Percentiles rank a stretch among this genome's conserved stretches.
Conservation (phyloP, 1,284 basidiomycete species). For the Takashimella tepidaria region DNA sequence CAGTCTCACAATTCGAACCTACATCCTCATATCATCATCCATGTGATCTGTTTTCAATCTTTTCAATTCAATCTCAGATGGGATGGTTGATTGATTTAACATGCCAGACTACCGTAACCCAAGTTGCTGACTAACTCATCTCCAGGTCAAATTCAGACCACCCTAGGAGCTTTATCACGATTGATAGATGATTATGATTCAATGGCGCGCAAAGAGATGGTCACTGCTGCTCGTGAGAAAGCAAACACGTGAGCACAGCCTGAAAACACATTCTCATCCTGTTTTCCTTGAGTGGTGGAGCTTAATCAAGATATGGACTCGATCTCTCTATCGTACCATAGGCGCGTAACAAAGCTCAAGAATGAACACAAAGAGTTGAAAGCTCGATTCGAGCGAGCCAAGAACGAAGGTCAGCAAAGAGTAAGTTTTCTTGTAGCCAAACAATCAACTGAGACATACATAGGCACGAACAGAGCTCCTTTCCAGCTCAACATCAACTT, state of each 20-base stretch:
- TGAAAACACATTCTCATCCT: too few relatives aligned
- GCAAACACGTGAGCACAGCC: conserved; percentile 73
- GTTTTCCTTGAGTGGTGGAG: too few relatives aligned
- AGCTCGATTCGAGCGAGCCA: conserved; percentile 48
- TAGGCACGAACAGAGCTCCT: conserved; percentile 39
- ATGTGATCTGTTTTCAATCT: too few relatives aligned
- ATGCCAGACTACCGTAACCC: conserved; percentile 9
- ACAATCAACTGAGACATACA: not conserved
- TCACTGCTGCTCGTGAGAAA: conserved; percentile 90
- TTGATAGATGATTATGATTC: conserved; percentile 94
- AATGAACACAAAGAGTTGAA: conserved; percentile 49
- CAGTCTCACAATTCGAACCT: too few relatives aligned
- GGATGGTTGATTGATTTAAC: too few relatives aligned
- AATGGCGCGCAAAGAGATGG: conserved; percentile 89
- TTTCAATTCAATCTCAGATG: too few relatives aligned
- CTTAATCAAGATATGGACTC: not conserved
- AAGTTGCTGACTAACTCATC: not conserved
- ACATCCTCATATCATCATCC: too few relatives aligned
- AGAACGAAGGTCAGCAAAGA: conserved; percentile 39
- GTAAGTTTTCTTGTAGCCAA: conserved; percentile 18
- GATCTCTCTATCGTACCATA: conserved; percentile 20
- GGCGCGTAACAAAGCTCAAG: conserved; percentile 49
- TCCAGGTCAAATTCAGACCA: conserved; percentile 90
- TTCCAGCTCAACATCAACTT: conserved; percentile 24
- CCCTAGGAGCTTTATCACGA: conserved; percentile 81